A percentile compares a stretch with the other conserved stretches of the same genome.
Conservation (phyloP, 768 basidiomycete species). For the Scleroderma bovista region DNA sequence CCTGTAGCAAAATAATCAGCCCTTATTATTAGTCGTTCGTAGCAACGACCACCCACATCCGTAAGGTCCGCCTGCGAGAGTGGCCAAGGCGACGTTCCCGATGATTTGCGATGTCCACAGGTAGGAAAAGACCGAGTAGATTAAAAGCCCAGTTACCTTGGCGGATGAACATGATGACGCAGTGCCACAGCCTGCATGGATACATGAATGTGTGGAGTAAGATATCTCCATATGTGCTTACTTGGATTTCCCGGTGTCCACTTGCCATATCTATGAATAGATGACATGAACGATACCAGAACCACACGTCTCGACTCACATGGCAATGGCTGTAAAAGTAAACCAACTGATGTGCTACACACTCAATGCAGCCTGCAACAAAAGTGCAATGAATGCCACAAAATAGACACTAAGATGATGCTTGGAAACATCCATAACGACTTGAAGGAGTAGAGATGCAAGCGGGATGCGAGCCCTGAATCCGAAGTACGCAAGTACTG, state of each 20-base stretch:
- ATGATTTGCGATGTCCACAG: conserved; percentile 83
- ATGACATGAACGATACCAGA: neutral
- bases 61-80: conserved; percentile 75
- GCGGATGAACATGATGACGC: conserved; percentile 58
- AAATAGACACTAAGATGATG: conserved; percentile 76
- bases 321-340: conserved; percentile 70
- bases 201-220: neutral
- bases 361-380: conserved; percentile 64
- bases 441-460: conserved; percentile 71
- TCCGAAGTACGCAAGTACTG: conserved; percentile 69
- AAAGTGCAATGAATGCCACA: conserved; percentile 67
- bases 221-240: conserved; percentile 25
- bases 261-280: conserved; percentile 42
- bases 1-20: neutral
- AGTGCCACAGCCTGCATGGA: conserved; percentile 42
- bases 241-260: conserved; percentile 76
- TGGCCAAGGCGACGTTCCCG: conserved; percentile 71
- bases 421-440: conserved; percentile 80
- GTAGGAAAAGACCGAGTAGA: conserved; percentile 79
- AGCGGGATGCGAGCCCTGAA: conserved; percentile 71
- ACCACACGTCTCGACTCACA: conserved; percentile 35
- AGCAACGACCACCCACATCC: conserved; percentile 35
- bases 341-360: conserved; percentile 65
- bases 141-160: conserved; percentile 73
- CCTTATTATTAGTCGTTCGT: too few species aligned